These are phyloP conservation scores for Colletotrichum acutatum DNA, from an alignment of 2,329 filamentous ascomycete genomes.

Conservation along the genomic window DNA sequence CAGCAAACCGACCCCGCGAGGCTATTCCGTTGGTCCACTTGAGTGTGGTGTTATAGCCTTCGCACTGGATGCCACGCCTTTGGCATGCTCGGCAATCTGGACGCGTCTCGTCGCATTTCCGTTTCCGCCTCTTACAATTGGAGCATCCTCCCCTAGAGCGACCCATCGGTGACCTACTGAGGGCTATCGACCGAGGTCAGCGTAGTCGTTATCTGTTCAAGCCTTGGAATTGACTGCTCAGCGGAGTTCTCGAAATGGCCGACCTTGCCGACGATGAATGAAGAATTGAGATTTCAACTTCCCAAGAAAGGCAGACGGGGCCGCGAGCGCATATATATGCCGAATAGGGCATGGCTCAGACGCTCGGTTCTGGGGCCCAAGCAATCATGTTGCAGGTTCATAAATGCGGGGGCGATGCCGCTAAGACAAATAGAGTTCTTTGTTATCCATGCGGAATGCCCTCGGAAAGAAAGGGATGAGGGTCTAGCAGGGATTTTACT, in stretches of 20 bases:
- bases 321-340: slow-evolving; percentile 31
- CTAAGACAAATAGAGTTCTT: slow-evolving; percentile 5
- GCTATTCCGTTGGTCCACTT: slow-evolving; percentile 36
- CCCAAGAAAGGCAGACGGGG: slow-evolving; percentile 9
- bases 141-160: slow-evolving; percentile 35
- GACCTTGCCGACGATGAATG: neutral
- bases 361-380: neutral
- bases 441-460: neutral
- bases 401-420: slow-evolving; percentile 3
- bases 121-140: slow-evolving; percentile 36
- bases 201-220: neutral
- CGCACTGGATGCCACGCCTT: slow-evolving; percentile 30
- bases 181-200: too few relatives aligned
- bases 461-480: neutral
- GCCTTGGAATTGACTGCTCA: neutral
- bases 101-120: slow-evolving; percentile 37
- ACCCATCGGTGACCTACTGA: slow-evolving; percentile 12
- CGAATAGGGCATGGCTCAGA: slow-evolving; percentile 19
- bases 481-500: neutral
- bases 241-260: neutral
- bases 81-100: slow-evolving; percentile 34
- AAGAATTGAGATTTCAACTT: neutral
- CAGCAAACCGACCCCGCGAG: slow-evolving; percentile 32
- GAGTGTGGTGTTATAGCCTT: slow-evolving; percentile 33
- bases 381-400: neutral